Percentiles rank a stretch among this genome's conserved stretches.
Conservation (phyloP, 352 stramenopile genomes). For the Phytophthora agathidicida region DNA sequence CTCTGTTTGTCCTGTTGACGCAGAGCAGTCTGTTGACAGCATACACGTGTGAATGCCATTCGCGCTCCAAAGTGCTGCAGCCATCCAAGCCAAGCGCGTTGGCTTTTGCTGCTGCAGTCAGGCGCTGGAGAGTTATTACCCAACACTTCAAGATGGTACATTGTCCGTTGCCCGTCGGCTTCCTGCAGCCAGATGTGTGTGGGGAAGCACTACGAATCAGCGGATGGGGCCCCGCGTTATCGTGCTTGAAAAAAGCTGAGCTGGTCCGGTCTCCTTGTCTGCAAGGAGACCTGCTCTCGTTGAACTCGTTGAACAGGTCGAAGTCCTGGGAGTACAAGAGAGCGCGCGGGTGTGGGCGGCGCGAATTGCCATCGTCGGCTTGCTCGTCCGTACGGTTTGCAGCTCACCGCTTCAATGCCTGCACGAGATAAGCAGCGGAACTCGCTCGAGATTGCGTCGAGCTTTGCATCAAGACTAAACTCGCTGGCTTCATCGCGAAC, state of each 20-base stretch:
- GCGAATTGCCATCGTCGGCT: slow-evolving; percentile 18
- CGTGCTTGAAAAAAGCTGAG: slow-evolving; percentile 14
- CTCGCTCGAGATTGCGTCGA: slow-evolving; percentile 15
- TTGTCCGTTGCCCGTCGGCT: slow-evolving; percentile 17
- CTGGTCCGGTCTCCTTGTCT: slow-evolving; percentile 16
- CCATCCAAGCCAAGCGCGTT: too few species aligned
- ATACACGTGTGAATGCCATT: slow-evolving; percentile 9
- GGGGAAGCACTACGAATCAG: slow-evolving; percentile 5
- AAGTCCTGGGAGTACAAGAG: slow-evolving; percentile 23
- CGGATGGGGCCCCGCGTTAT: slow-evolving; percentile 13
- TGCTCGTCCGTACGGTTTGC: slow-evolving; percentile 13
- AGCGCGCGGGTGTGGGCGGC: slow-evolving; percentile 4
- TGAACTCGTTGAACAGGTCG: slow-evolving; percentile 7
- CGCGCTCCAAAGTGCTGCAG: slow-evolving; percentile 1
- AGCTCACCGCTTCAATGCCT: slow-evolving; percentile 24
- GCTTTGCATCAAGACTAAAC: slow-evolving; percentile 16
- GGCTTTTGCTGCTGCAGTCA: too few species aligned
- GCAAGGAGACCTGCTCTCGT: slow-evolving; percentile 7
- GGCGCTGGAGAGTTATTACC: slow-evolving; percentile 4
- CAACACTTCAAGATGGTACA: too few species aligned
- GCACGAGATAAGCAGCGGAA: slow-evolving; percentile 9
- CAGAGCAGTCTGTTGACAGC: slow-evolving; percentile 7
- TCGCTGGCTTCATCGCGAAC: background rate
- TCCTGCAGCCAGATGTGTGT: slow-evolving; percentile 18
- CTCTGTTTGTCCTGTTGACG: slow-evolving; percentile 18